Evolutionary conservation across 257 asterid species (phyloP).

Genomic region (Solanum bulbocastanum): DNA sequence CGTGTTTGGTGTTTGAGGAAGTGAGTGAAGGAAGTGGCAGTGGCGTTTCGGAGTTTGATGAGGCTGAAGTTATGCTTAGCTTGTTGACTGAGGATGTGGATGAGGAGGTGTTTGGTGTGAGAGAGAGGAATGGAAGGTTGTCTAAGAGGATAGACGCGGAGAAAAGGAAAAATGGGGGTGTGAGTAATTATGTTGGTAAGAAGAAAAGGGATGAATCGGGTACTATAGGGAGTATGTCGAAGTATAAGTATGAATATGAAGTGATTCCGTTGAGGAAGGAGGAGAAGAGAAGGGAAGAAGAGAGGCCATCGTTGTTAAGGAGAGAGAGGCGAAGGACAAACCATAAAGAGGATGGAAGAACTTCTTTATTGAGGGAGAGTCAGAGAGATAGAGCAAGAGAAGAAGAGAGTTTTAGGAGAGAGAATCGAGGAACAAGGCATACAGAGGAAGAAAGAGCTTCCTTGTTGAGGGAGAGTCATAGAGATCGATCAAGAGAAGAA

Average conservation of each 20-base stretch:
- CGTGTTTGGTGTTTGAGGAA: constrained; percentile 40
- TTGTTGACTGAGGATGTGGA: constrained; percentile 54
- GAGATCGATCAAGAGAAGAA: background rate
- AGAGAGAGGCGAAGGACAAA: constrained; percentile 4
- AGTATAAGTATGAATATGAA: constrained; percentile 20
- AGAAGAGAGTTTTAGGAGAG: constrained; percentile 9
- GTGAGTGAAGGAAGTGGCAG: constrained; percentile 19
- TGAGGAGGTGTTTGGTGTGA: constrained; percentile 35
- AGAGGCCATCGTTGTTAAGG: background rate
- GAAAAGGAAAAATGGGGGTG: constrained; percentile 21
- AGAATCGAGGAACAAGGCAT: background rate
- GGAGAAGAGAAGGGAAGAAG: constrained; percentile 18
- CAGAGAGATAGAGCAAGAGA: background rate
- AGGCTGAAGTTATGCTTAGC: constrained; percentile 74
- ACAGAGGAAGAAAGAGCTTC: background rate
- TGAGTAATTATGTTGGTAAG: constrained; percentile 12
- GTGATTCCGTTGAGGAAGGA: constrained; percentile 18
- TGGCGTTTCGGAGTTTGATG: constrained; percentile 31
- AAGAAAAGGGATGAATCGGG: constrained; percentile 32
- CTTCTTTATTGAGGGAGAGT: background rate
- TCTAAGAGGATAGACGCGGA: constrained; percentile 30
- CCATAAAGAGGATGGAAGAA: background rate
- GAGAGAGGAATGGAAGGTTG: constrained; percentile 25
- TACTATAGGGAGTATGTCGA: constrained; percentile 17
- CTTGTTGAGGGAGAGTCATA: background rate